These are phyloP conservation scores for Geotrichum reessii DNA, from an alignment of 1,139 yeast genomes.

Conservation along the genomic window DNA sequence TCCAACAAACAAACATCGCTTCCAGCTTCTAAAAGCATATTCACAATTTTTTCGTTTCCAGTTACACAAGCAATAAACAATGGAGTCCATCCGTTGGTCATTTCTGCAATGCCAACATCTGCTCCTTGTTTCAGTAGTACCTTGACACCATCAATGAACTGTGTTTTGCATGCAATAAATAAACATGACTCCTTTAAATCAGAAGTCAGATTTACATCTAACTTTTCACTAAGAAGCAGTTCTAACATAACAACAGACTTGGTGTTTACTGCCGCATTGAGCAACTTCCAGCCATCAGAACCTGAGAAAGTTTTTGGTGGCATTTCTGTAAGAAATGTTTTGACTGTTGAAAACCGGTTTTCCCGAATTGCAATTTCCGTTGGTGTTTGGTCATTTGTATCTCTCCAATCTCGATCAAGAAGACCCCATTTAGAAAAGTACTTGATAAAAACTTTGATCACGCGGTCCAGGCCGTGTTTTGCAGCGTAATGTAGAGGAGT, in stretches of 20 bases:
- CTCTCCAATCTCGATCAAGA: conserved; percentile 60
- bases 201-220: conserved; percentile 61
- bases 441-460: conserved; percentile 52
- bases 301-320: conserved; percentile 23
- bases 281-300: conserved; percentile 51
- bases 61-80: conserved; percentile 86
- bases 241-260: conserved; percentile 54
- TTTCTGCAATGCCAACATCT: conserved; percentile 68
- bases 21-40: conserved; percentile 48
- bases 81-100: conserved; percentile 91
- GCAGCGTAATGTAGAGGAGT: conserved; percentile 90
- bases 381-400: conserved; percentile 76
- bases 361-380: conserved; percentile 78
- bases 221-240: conserved; percentile 52
- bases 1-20: conserved; percentile 53
- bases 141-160: conserved; percentile 51
- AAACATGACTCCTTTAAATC: conserved; percentile 75
- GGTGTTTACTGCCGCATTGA: conserved; percentile 59
- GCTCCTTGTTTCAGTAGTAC: conserved; percentile 55
- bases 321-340: conserved; percentile 50
- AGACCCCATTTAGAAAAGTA: conserved; percentile 49
- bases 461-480: conserved; percentile 71
- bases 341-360: conserved; percentile 71
- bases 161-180: conserved; percentile 68
- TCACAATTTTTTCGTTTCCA: conserved; percentile 58